These are phyloP conservation scores for Paracoccidioides lutzii DNA, from an alignment of 2,329 filamentous ascomycete species.

Conservation along the genomic window DNA sequence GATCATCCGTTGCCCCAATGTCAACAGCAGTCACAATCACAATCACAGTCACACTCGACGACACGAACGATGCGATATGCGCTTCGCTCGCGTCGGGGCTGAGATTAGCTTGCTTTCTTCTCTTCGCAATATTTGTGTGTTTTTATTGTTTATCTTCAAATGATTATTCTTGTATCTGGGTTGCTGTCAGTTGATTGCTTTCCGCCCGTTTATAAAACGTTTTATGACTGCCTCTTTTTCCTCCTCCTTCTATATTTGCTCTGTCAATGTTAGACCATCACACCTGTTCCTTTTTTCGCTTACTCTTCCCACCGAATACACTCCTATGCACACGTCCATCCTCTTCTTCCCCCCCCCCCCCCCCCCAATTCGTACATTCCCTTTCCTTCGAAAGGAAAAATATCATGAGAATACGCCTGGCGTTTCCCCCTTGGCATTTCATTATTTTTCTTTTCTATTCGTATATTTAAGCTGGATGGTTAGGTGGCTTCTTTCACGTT, in stretches of 20 bases:
- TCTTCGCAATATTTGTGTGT: not conserved
- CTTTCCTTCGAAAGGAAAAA: not conserved
- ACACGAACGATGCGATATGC: not conserved
- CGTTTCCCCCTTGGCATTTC: not conserved
- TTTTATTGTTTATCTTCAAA: not conserved
- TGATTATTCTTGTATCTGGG: not conserved
- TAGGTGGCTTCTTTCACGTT: not conserved
- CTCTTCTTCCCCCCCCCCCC: not conserved
- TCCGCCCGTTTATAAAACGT: not conserved
- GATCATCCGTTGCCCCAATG: not conserved
- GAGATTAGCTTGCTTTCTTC: not conserved
- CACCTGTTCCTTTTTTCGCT: too few relatives aligned
- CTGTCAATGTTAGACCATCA: not conserved
- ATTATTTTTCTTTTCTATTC: not conserved
- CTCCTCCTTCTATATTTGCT: not conserved
- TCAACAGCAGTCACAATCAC: not conserved
- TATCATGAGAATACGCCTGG: not conserved
- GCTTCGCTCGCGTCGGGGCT: not conserved
- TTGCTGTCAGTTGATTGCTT: not conserved
- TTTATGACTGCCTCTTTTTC: not conserved
- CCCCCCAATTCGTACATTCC: not conserved
- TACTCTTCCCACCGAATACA: not conserved
- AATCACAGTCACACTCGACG: not conserved
- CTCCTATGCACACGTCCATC: not conserved
- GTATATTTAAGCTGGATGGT: not conserved